phyloP scores from a whole-genome alignment of 345 rosid genomes.

The Salix arbutifolia region DNA sequence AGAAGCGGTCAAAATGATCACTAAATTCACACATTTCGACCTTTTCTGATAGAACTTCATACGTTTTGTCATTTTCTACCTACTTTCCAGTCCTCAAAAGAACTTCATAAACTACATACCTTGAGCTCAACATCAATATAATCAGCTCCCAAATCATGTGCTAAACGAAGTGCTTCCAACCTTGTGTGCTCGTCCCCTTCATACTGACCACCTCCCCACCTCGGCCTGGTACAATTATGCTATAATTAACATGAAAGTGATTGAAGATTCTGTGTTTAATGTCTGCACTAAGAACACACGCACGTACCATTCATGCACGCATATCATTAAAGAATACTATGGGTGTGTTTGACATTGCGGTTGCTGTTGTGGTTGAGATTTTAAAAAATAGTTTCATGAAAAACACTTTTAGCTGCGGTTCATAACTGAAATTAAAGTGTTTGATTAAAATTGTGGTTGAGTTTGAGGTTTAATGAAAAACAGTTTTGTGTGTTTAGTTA shows the following conservation, averaged over 20 bases:
- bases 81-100: neutral
- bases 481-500: too few species aligned
- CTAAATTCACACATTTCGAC: neutral
- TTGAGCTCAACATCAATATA: slow-evolving; percentile 50
- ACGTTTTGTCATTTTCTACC: neutral
- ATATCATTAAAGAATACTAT: too few species aligned
- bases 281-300: neutral
- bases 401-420: too few species aligned
- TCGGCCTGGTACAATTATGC: slow-evolving; percentile 31
- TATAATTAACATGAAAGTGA: neutral
- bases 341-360: too few species aligned
- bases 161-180: slow-evolving; percentile 37
- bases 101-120: slow-evolving; percentile 29
- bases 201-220: slow-evolving; percentile 47
- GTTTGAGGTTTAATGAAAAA: too few species aligned
- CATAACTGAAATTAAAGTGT: too few species aligned
- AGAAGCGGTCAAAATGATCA: neutral
- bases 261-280: neutral
- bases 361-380: too few species aligned
- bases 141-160: slow-evolving; percentile 52
- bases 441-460: too few species aligned
- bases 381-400: too few species aligned
- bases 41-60: neutral
- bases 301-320: neutral
- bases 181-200: slow-evolving; percentile 45